These are phyloP conservation scores for Gentiana macrophylla DNA, from an alignment of 257 asterid genomes.

Conservation along the genomic window DNA sequence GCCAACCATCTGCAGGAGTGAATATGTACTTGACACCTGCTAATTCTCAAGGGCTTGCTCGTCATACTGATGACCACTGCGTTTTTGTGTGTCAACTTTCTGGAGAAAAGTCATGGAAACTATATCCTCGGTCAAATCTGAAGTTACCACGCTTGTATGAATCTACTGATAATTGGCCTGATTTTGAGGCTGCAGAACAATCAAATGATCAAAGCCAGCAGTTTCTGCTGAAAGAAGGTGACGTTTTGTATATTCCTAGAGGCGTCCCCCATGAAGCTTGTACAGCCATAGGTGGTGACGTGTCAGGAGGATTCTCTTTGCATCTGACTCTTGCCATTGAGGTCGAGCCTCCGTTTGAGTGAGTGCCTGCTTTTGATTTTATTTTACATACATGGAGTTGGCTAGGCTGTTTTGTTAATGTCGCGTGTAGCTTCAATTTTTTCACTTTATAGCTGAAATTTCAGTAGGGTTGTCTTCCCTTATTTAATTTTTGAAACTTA, in stretches of 20 bases:
- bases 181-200: conserved; percentile 17
- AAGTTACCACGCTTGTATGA: conserved; percentile 69
- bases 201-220: conserved; percentile 23
- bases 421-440: neutral
- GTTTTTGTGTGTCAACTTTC: conserved; percentile 70
- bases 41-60: conserved; percentile 68
- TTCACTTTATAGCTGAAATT: neutral
- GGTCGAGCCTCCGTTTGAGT: conserved; percentile 83
- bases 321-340: conserved; percentile 83
- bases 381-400: neutral
- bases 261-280: conserved; percentile 71
- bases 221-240: conserved; percentile 62
- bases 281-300: conserved; percentile 30
- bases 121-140: conserved; percentile 27
- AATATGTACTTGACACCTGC: conserved; percentile 81
- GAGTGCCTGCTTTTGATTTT: conserved; percentile 23
- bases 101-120: conserved; percentile 53
- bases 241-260: conserved; percentile 71
- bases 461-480: too few species aligned
- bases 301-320: conserved; percentile 40
- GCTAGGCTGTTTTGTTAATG: neutral
- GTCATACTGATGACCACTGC: conserved; percentile 83
- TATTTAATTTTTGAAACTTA: too few species aligned
- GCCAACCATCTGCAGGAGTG: conserved; percentile 80
- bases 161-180: conserved; percentile 12